A percentile compares a stretch with the other conserved stretches of the same genome.
Evolutionary conservation across 2,329 filamentous ascomycete genomes (phyloP).

Genomic region (Periconia sp.): DNA sequence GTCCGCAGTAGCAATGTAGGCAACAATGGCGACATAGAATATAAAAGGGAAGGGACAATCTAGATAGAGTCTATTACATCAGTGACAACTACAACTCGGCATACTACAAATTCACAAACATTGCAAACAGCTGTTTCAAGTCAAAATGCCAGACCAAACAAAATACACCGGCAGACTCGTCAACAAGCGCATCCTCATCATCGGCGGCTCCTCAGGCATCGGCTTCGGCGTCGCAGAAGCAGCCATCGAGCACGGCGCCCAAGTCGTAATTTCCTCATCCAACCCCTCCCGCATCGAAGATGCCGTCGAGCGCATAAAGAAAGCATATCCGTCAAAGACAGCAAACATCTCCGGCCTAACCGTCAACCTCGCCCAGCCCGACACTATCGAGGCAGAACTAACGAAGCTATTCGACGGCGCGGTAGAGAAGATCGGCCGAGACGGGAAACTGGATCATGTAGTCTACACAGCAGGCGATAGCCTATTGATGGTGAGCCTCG

Average conservation of each 20-base stretch:
- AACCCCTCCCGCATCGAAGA: constrained; percentile 55
- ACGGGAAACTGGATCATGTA: constrained; percentile 59
- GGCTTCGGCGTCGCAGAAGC: constrained; percentile 67
- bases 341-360: constrained; percentile 51
- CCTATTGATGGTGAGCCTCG: constrained; percentile 49
- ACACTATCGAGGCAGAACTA: constrained; percentile 56
- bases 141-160: constrained; percentile 44
- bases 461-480: constrained; percentile 63
- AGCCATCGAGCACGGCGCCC: constrained; percentile 60
- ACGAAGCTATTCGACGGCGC: constrained; percentile 52
- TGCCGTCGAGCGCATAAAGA: constrained; percentile 54
- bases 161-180: constrained; percentile 58
- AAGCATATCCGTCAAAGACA: constrained; percentile 51
- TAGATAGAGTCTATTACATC: too few relatives aligned
- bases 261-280: constrained; percentile 67
- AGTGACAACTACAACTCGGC: too few relatives aligned
- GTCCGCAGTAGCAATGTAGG: too few relatives aligned
- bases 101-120: too few relatives aligned
- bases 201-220: constrained; percentile 69
- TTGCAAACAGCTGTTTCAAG: too few relatives aligned
- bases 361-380: constrained; percentile 55
- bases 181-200: constrained; percentile 60
- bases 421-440: constrained; percentile 24
- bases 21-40: too few relatives aligned
- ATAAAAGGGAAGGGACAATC: too few relatives aligned